Evolutionary conservation across 768 basidiomycete genomes (phyloP).

Genomic region (Suillus americanus): DNA sequence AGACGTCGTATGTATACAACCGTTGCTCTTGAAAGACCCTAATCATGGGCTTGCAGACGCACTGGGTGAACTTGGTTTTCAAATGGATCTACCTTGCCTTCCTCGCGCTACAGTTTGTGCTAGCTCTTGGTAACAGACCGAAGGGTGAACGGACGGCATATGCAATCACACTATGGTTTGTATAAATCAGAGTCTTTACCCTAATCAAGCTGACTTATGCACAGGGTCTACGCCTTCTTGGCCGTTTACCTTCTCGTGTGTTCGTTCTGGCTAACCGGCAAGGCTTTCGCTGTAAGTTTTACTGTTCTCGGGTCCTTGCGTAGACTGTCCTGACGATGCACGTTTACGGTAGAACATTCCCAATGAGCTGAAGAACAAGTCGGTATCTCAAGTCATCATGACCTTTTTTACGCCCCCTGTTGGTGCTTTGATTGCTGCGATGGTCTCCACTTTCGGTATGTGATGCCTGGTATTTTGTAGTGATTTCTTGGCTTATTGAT

Average conservation of each 20-base stretch:
- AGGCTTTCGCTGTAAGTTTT: slow-evolving; percentile 67
- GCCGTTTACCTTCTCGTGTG: slow-evolving; percentile 84
- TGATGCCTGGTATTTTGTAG: slow-evolving; percentile 1
- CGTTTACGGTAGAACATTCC: slow-evolving; percentile 49
- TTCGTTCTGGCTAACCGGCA: slow-evolving; percentile 80
- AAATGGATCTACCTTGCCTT: slow-evolving; percentile 89
- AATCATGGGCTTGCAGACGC: slow-evolving; percentile 52
- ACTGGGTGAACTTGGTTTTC: slow-evolving; percentile 81
- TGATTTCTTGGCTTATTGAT: slow-evolving; percentile 11
- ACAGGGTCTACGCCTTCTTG: slow-evolving; percentile 83
- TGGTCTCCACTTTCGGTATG: slow-evolving; percentile 84
- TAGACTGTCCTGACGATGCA: slow-evolving; percentile 6
- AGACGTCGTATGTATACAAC: slow-evolving; percentile 53
- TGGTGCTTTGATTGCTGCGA: slow-evolving; percentile 81
- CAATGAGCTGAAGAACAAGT: slow-evolving; percentile 45
- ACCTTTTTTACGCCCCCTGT: slow-evolving; percentile 75
- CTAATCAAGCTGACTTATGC: slow-evolving; percentile 9
- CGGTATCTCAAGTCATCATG: slow-evolving; percentile 46
- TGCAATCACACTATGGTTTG: slow-evolving; percentile 65
- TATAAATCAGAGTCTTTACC: neutral
- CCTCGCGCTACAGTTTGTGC: slow-evolving; percentile 77
- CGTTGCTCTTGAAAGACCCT: neutral
- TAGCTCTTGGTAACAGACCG: slow-evolving; percentile 79
- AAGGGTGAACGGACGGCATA: slow-evolving; percentile 85
- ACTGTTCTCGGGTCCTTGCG: neutral